These are phyloP conservation scores for Solanum bulbocastanum DNA, from an alignment of 257 asterid species.

Conservation along the genomic window DNA sequence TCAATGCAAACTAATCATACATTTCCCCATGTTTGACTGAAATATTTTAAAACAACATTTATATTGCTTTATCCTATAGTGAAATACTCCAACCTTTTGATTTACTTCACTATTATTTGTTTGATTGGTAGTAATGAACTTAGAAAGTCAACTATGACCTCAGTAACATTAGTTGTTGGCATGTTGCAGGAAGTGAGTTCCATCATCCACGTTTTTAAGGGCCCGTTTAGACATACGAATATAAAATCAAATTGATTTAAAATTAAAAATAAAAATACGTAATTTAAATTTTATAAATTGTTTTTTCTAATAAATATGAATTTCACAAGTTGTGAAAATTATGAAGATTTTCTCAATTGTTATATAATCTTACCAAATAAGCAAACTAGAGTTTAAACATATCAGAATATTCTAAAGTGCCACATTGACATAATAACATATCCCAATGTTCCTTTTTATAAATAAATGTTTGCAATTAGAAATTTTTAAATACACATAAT, in stretches of 20 bases:
- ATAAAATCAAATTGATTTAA: no score
- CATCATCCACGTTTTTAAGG: background rate
- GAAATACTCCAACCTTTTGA: no score
- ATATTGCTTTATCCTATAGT: background rate
- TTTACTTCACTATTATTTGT: background rate
- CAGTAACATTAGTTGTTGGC: background rate
- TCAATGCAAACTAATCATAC: background rate
- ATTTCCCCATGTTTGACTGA: background rate
- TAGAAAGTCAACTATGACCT: background rate
- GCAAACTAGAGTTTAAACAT: no score
- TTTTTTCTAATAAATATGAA: no score
- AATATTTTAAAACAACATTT: background rate
- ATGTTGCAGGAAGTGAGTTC: background rate
- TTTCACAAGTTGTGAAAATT: background rate
- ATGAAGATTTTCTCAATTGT: no score
- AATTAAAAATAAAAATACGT: no score
- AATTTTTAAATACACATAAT: no score
- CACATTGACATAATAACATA: background rate
- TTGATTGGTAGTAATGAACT: background rate
- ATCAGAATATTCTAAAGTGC: no score
- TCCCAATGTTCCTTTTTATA: no score
- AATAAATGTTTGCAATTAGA: no score
- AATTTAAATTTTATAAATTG: no score
- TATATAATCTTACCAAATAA: no score
- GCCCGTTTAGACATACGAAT: fast-evolving